Base-by-base conservation (phyloP, 192 early-diverging fungal genomes). In the Coemansia sp. region DNA sequence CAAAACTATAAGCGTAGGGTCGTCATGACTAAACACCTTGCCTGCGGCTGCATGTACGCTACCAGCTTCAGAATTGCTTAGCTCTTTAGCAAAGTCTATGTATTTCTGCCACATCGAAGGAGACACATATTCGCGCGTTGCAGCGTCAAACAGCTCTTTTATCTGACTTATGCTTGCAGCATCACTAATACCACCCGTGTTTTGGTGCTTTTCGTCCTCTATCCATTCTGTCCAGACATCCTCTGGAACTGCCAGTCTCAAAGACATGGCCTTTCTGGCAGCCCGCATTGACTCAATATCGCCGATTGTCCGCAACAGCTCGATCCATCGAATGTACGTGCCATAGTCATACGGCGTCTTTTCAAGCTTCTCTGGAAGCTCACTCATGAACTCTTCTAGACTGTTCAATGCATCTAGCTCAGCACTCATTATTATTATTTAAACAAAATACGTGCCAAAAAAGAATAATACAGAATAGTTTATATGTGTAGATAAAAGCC, bases 271-370 rank as follows among this genome's bases (percentile, higher is more conserved):
- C 57, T 68, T 57, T 40, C 69, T 55, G 22, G 78, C 73, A 12
- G n/a, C 56, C 26, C 78, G 78, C 63, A 75, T 40, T 9, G 78
- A 75, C 10, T 68, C 78, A 18, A 72, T 72, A 42, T 80, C 73
- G 6, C 69, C 78, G 18, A 66, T 56, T 4, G 48, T 48, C 22
- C 73, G 65, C 59, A 80, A 32, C 42, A 80, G 73, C 60, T 60
- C 54, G 18, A 80, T 66, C 78, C 78, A 80, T 36, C 61, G 49
- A n/a, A 41, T 68, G 41, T 80, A 80, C 5, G 66, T 43, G 13
- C 22, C 56, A 26, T 80, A 69, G 69, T 80, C 78, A 41, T 80
- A 80, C 12, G 73, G 73, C 5, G 56, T 69, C 65, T 54, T 66
- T 45, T 72, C 78, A 19, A 80, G 69, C 66, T 72, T 79, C 46